Base-by-base conservation (phyloP, 1,284 basidiomycete species). In the Cystobasidium sp. region DNA sequence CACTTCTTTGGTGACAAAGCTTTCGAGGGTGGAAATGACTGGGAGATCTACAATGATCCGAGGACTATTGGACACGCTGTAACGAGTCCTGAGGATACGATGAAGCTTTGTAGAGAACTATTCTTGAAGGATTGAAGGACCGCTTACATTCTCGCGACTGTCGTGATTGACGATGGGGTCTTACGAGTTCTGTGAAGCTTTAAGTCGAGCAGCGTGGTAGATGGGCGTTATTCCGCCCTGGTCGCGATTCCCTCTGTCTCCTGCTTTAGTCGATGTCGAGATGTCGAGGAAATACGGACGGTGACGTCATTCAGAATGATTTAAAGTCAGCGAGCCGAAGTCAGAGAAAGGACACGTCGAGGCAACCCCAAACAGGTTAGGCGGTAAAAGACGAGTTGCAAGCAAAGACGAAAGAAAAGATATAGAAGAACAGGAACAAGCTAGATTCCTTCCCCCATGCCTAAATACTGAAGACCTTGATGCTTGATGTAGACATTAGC, bases 1-100 rank as follows among this genome's bases (percentile, higher is more conserved):
- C 94, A 98, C 84, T 99, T 99, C 87, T 96, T 98, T 80, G 96
- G 96, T 56, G 96, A 99, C 86, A 98, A 93, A 83, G 93, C 92
- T 0, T 86, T 89, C 80, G 81, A 88, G 86, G 79, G 94, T 89
- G 96, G 96, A 43, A 99, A 99, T 83, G 97, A 98, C 83, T 88
- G 94, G 81, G 96, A 99, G 83, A 94, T 98, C 77, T 98, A 86
- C 84, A 81, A 80, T 41, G 94, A 98, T 82, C 80, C 87, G 0
- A 87, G 93, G 68, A 95, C 92, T 1, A 89, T 93, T 74, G 97
- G 96, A 1, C 96, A 98, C 82, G 81, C 88, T 16, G 96, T 99
- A 51, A 85, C 83, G 7, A 86, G 83, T 77, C 93, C 94, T 6
- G 86, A 86, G 10, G 91, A 98, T 80, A 99, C 96, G 0, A 86